Conservation (phyloP, 2,329 filamentous ascomycete species). For the Aotearoamyces nothofagi region DNA sequence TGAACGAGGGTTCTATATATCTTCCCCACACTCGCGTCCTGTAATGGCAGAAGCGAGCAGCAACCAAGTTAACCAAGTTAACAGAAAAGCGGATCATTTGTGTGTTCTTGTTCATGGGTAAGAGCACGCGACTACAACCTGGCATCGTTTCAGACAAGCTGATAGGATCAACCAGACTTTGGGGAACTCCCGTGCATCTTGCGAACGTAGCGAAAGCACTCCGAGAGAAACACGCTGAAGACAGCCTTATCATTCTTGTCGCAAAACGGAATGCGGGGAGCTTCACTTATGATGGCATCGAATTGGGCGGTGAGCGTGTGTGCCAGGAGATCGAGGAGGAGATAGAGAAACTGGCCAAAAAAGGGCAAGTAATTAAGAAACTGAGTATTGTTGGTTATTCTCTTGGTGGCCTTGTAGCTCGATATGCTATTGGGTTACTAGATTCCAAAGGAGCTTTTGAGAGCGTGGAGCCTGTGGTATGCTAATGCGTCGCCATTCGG, state of each 20-base stretch:
- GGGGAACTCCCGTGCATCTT: constrained; percentile 68
- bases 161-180: constrained; percentile 33
- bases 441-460: constrained; percentile 71
- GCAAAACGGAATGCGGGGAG: constrained; percentile 59
- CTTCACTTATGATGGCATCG: constrained; percentile 57
- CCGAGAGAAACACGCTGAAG: constrained; percentile 41
- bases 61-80: too few species aligned
- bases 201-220: constrained; percentile 50
- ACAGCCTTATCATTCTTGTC: constrained; percentile 54
- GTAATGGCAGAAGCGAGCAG: too few species aligned
- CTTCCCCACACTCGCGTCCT: too few species aligned
- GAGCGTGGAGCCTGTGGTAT: constrained; percentile 59
- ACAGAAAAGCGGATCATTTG: constrained; percentile 57
- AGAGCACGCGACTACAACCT: constrained; percentile 1
- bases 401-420: constrained; percentile 69
- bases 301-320: constrained; percentile 51
- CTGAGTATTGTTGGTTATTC: constrained; percentile 85
- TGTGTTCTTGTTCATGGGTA: constrained; percentile 61
- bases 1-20: too few species aligned
- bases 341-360: constrained; percentile 35
- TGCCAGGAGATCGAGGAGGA: constrained; percentile 53
- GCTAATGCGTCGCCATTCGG: too few species aligned
- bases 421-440: constrained; percentile 76
- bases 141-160: background rate
- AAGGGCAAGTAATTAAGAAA: constrained; percentile 61